Evolutionary conservation across 2,329 filamentous ascomycete genomes (phyloP).

Genomic region (Gyromitra esculenta): DNA sequence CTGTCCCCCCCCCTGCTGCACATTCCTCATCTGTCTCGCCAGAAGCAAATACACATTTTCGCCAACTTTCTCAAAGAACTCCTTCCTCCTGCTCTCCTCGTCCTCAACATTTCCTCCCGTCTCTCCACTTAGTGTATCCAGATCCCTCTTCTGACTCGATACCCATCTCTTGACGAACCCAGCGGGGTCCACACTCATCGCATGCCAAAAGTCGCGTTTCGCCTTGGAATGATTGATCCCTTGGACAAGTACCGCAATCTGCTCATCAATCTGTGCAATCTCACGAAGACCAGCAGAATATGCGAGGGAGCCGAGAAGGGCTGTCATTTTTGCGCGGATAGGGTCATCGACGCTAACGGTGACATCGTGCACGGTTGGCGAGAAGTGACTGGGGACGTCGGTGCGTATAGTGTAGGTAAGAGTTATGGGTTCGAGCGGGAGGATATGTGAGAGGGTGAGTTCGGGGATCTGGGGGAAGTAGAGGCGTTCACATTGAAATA

Average conservation of each 20-base stretch:
- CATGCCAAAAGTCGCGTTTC: slow-evolving; percentile 86
- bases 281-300: slow-evolving; percentile 78
- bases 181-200: slow-evolving; percentile 81
- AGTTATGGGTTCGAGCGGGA: slow-evolving; percentile 80
- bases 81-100: slow-evolving; percentile 64
- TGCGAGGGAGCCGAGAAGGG: slow-evolving; percentile 74
- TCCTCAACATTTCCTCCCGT: slow-evolving; percentile 71
- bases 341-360: slow-evolving; percentile 86
- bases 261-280: slow-evolving; percentile 81
- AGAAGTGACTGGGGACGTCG: slow-evolving; percentile 80
- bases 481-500: slow-evolving; percentile 78
- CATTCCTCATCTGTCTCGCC: slow-evolving; percentile 45
- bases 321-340: slow-evolving; percentile 72
- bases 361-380: slow-evolving; percentile 89
- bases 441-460: slow-evolving; percentile 80
- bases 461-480: slow-evolving; percentile 87
- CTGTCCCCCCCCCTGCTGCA: slow-evolving; percentile 21
- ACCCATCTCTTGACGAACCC: slow-evolving; percentile 88
- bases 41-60: slow-evolving; percentile 55
- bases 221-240: slow-evolving; percentile 85
- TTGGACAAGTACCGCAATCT: slow-evolving; percentile 83
- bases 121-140: slow-evolving; percentile 88
- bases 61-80: slow-evolving; percentile 55
- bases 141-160: slow-evolving; percentile 86
- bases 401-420: slow-evolving; percentile 93